Base-by-base conservation (phyloP, 306 rosid genomes). In the Casuarina cunninghamiana region DNA sequence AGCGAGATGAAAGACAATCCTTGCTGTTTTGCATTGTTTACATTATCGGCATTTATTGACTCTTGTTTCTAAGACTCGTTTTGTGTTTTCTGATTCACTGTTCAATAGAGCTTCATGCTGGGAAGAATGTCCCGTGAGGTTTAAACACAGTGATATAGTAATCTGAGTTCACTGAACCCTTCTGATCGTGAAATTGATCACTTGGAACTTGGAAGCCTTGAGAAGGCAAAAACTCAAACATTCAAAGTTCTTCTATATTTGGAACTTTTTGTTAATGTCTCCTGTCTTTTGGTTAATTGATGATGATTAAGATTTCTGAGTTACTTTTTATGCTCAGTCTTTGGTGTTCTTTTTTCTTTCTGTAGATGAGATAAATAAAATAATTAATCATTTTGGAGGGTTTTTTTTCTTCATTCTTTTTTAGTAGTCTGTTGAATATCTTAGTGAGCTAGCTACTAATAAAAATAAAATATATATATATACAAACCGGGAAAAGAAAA, bases 111-210 rank as follows among this genome's bases (percentile, higher is more conserved):
- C 85, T 74, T 77, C 85, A 74, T 51, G 75, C 57, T 72, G 67
- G 78, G 49, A 62, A 80, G 79, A 69, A 21, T 54, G 54, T 74
- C 26, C 39, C 26, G 68, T 80, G 87, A 81, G 60, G 87, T 50
- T 80, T 80, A 74, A 84, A 84, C 79, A 4, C 87, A 69, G 87
- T 80, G 87, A 78, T 77, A 84, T 69, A 80, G 48, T 44, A 77
- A 77, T 69, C 7, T 26, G 84, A 78, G 87, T 76, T 54, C 65
- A 32, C 53, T 45, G 1, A 61, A 37, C 49, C 81, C 80, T 61
- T 77, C 41, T 72, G 81, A 75, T 74, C 73, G 16, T 74, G 75
- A 77, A 73, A 84, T 26, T 54, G 82, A n/a, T 84, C 84, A 62
- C 21, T 79, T 76, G 84, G 82, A 75, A 76, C 63, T 57, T 57